Percentiles rank a stretch among this genome's conserved stretches.
Evolutionary conservation across 176 grass and related monocot genomes (phyloP).

Genomic region (Metroxylon sagu): DNA sequence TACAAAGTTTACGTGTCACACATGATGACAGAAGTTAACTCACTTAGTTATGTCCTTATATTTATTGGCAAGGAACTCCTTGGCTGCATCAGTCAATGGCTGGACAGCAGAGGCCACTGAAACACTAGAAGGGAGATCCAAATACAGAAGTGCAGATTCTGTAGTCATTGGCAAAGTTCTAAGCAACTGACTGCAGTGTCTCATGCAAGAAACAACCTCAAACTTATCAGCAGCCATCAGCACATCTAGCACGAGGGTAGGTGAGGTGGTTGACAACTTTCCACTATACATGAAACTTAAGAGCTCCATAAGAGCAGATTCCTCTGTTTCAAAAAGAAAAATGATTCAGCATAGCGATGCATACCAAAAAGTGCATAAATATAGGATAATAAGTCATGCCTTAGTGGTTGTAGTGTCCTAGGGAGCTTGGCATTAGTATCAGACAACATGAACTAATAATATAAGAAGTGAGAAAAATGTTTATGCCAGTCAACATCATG

Average conservation of each 20-base stretch:
- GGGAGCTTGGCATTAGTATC: too few relatives aligned
- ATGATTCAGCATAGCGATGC: too few relatives aligned
- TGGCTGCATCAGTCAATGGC: constrained; percentile 82
- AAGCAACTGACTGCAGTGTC: constrained; percentile 2
- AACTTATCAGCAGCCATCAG: constrained; percentile 34
- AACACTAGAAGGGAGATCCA: constrained; percentile 4
- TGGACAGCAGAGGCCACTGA: constrained; percentile 44
- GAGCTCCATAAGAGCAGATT: constrained; percentile 76
- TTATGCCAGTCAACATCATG: too few relatives aligned
- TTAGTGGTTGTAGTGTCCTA: too few relatives aligned
- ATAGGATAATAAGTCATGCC: too few relatives aligned
- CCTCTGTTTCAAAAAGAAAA: constrained; percentile 55
- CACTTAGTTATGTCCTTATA: constrained; percentile 88
- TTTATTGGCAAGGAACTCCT: constrained; percentile 87
- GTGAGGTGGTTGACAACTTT: constrained; percentile 57
- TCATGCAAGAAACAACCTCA: constrained; percentile 13
- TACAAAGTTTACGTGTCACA: too few relatives aligned
- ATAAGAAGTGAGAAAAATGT: too few relatives aligned
- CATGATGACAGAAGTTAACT: constrained; percentile 19
- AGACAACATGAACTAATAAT: too few relatives aligned
- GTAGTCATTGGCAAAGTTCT: constrained; percentile 7
- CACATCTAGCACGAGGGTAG: constrained; percentile 59
- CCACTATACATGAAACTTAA: constrained; percentile 82
- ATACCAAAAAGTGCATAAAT: too few relatives aligned
- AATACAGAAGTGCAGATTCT: constrained; percentile 4